Percentiles rank a stretch among this genome's conserved stretches.
Evolutionary conservation across 768 basidiomycete species (phyloP).

Genomic region (Dioszegia hungarica): DNA sequence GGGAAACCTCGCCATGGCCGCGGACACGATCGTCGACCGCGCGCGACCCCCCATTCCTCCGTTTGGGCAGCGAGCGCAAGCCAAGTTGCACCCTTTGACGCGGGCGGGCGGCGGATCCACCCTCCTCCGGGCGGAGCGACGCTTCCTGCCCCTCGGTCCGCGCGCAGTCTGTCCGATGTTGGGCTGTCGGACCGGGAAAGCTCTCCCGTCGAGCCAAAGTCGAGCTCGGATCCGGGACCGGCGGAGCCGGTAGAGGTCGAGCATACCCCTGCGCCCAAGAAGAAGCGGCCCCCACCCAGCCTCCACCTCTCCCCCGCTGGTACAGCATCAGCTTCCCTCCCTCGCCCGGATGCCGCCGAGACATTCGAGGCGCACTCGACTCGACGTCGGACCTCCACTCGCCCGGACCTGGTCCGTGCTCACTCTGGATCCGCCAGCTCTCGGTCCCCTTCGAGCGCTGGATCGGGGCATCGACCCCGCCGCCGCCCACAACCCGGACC

Average conservation of each 20-base stretch:
- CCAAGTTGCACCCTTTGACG: neutral
- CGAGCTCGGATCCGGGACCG: no score
- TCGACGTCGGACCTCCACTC: neutral
- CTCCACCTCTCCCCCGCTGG: neutral
- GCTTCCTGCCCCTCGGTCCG: neutral
- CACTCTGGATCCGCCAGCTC: neutral
- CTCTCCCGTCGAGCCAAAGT: no score
- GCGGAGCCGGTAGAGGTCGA: no score
- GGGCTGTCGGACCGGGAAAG: no score
- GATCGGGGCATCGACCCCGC: no score
- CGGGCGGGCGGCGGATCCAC: neutral
- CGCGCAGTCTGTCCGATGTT: neutral
- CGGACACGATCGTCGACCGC: neutral
- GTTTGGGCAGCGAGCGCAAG: neutral
- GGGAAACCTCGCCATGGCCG: neutral
- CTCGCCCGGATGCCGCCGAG: neutral
- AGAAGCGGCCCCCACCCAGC: neutral
- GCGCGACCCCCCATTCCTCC: neutral
- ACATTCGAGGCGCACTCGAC: neutral
- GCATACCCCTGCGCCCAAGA: no score
- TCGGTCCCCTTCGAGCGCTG: neutral
- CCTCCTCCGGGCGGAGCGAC: slow-evolving; percentile 1
- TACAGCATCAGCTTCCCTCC: neutral
- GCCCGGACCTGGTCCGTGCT: no score
- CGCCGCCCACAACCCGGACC: no score